Base-by-base conservation (phyloP, 2,329 filamentous ascomycete species). In the Alternaria postmessia region DNA sequence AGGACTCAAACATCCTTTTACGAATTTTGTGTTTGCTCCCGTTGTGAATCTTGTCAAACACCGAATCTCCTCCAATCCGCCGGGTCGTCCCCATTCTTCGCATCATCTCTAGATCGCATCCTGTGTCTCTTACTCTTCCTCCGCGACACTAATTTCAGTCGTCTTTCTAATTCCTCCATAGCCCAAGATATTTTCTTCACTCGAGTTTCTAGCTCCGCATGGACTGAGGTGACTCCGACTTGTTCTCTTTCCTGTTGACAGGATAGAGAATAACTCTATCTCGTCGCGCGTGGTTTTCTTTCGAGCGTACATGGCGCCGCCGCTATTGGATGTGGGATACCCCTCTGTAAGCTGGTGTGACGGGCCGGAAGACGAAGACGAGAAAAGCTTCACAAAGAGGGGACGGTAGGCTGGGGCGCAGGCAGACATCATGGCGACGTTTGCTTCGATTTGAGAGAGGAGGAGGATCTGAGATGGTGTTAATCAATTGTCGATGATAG, bases 91-190 rank as follows among this genome's bases (percentile, higher is more conserved):
- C 0, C 1, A 2, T 4, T 16, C 12, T 5, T 36, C 2, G 5
- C 5, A 0, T 16, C 14, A 6, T 36, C 0, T 16, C 12, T 36
- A 0, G 14, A 11, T 6, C 12, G 6, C 12, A 16, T 16, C 1
- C 14, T 16, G 6, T 36, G 4, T 5, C 14, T 36, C 1, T 14
- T 5, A 4, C 14, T 16, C 14, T 8, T 16, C 32, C 32, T 36
- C 12, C 0, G 14, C 14, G 6, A 36, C 32, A 14, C 32, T 36
- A 5, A 36, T 12, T 1, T 36, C 32, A 5, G 14, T 16, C 5
- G 32, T 36, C 32, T 36, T 36, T 5, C 32, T 36, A 2, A 16
- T 36, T 12, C 5, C 14, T 1, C 14, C 32, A 16, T 16, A 5
- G 0, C 32, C 12, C 32, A 36, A 36, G 12, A 36, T 36, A 3